Evolutionary conservation across 768 basidiomycete genomes (phyloP).

Genomic region (Lanmaoa pseudosensibilis): DNA sequence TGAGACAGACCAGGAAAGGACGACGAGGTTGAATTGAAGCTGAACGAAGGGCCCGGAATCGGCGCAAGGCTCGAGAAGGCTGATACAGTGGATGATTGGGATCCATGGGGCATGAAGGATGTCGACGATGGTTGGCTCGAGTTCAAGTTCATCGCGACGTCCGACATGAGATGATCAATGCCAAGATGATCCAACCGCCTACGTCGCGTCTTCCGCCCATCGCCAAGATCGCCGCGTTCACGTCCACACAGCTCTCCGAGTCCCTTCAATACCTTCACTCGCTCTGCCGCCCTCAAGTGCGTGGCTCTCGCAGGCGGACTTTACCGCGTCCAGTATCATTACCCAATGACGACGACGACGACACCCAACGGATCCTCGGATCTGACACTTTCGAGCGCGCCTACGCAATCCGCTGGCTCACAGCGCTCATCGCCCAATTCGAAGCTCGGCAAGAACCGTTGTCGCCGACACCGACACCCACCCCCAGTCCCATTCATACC

Average conservation of each 20-base stretch:
- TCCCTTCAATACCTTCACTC: slow-evolving; percentile 49
- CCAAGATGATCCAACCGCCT: slow-evolving; percentile 36
- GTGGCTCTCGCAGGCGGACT: slow-evolving; percentile 50
- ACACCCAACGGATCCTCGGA: slow-evolving; percentile 35
- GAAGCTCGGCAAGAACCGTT: slow-evolving; percentile 6
- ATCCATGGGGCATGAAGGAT: slow-evolving; percentile 11
- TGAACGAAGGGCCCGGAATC: slow-evolving; percentile 10
- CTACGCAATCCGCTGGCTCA: slow-evolving; percentile 74
- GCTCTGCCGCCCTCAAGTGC: slow-evolving; percentile 63
- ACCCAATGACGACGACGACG: background rate
- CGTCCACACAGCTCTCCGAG: slow-evolving; percentile 40
- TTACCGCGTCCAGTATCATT: background rate
- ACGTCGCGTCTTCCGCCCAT: slow-evolving; percentile 57
- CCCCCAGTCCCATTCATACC: background rate
- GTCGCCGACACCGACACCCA: background rate
- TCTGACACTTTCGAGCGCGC: slow-evolving; percentile 68
- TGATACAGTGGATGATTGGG: slow-evolving; percentile 17
- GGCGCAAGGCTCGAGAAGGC: slow-evolving; percentile 18
- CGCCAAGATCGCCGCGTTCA: slow-evolving; percentile 38
- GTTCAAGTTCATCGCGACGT: slow-evolving; percentile 12
- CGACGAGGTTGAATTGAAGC: slow-evolving; percentile 3
- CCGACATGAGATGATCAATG: background rate
- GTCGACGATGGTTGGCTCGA: slow-evolving; percentile 6
- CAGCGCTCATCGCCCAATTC: slow-evolving; percentile 52
- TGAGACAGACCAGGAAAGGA: slow-evolving; percentile 29